Evolutionary conservation across 805 yeast species (phyloP).

Genomic region (Yamadazyma endophytica): DNA sequence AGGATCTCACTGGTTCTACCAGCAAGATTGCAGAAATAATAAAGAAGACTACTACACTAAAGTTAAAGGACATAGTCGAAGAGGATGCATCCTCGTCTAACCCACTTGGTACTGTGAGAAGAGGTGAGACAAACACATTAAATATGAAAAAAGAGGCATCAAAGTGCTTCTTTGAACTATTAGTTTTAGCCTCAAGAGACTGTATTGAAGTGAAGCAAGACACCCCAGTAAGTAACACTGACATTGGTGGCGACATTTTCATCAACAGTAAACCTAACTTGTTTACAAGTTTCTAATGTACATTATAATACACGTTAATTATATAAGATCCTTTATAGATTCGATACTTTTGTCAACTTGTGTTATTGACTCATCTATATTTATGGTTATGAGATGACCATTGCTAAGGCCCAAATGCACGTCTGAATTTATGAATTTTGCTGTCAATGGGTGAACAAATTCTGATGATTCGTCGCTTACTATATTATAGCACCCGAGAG

Average conservation of each 20-base stretch:
- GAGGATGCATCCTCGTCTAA: slow-evolving; percentile 25
- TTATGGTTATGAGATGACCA: too few relatives aligned
- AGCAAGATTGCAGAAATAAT: slow-evolving; percentile 49
- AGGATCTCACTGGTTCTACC: slow-evolving; percentile 32
- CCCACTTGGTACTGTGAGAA: slow-evolving; percentile 48
- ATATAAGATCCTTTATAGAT: too few relatives aligned
- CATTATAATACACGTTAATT: too few relatives aligned
- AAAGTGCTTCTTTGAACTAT: slow-evolving; percentile 72
- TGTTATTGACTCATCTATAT: too few relatives aligned
- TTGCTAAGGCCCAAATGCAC: too few relatives aligned
- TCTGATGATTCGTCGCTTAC: too few relatives aligned
- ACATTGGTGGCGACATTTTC: slow-evolving; percentile 55
- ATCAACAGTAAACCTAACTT: slow-evolving; percentile 44
- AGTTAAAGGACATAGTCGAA: slow-evolving; percentile 8
- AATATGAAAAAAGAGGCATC: slow-evolving; percentile 58
- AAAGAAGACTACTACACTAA: slow-evolving; percentile 18
- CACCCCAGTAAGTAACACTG: slow-evolving; percentile 12
- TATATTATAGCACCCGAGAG: too few relatives aligned
- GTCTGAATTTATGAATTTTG: too few relatives aligned
- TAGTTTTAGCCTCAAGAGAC: slow-evolving; percentile 76
- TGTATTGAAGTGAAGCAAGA: slow-evolving; percentile 62
- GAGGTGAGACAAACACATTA: slow-evolving; percentile 23
- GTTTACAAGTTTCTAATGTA: slow-evolving; percentile 19
- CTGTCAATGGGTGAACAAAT: too few relatives aligned
- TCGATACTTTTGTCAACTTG: too few relatives aligned